Base-by-base conservation (phyloP, 1,139 yeast species). In the Yarrowia galli region DNA sequence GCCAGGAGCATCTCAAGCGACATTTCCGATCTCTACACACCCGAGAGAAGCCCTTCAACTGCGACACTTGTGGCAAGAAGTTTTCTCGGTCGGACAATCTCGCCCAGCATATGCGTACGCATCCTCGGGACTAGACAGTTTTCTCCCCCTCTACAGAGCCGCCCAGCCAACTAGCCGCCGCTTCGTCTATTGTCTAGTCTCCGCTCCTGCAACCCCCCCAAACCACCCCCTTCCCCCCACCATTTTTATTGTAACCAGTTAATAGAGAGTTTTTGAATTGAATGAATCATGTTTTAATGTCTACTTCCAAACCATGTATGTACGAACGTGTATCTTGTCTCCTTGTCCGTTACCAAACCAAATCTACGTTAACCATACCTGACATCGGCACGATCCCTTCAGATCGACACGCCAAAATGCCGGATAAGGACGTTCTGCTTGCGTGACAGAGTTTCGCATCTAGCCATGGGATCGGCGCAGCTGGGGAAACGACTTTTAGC, bases 1-100 rank as follows among this genome's bases (percentile, higher is more conserved):
- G 96, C 72, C 92, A 88, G 75, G 96, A 90, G 75, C 96, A 90
- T 77, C 79, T 90, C 72, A 89, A 88, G 75, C 83, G 96, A 69
- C 96, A 89, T 75, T 86, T 87, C 75, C 82, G 95, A 69, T 87
- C 92, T 18, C 81, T 89, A 71, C 81, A 79, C 68, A 89, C 93
- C 25, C 84, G 87, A 70, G 92, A 88, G 70, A 88, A 89, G 76
- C 96, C 96, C 0, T 89, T 84, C 77, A 86, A 82, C 71, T 89
- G 96, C 78, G 79, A 81, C n/a, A 82, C 85, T 42, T 89, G 96
- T 75, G 84, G 85, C 67, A 89, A 89, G 78, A 86, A 87, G 75
- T 89, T 89, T 73, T 88, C 92, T 71, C 82, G 96, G 71, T 84
- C 89, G 20, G 96, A 89, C 76, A 89, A 89, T 74, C 80, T 89